Base-by-base conservation (phyloP, 208 protist genomes). In the Naegleria lovaniensis region DNA sequence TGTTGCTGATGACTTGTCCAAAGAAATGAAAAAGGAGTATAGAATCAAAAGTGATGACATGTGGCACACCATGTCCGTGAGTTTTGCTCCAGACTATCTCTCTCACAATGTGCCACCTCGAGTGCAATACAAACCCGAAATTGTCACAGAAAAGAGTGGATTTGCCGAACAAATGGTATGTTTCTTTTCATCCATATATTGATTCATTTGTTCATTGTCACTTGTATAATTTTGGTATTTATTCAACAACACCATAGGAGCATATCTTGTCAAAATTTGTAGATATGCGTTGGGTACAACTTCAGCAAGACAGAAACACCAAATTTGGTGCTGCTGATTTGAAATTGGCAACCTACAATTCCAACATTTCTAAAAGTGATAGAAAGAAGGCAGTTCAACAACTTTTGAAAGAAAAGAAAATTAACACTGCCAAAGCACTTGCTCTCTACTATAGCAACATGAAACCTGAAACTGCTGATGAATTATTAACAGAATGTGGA, bases 81-180 rank as follows among this genome's bases (percentile, higher is more conserved):
- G 39, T 39, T 89, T 89, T 67, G 85, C 85, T 33, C 85, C 85
- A 36, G 85, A 89, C 25, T 89, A 89, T 40, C 29, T 67, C 19
- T 15, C 39, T 22, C 11, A 58, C n/a, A 6, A 39, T 5, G 59
- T 5, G 15, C 5, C 36, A 41, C 85, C 85, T 67, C 38, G 25
- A 67, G 85, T 89, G 22, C 29, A 40, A n/a, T 67, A 40, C 15
- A 52, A 89, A 67, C 29, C 19, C 1, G 85, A 89, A 29, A 5
- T 89, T 1, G 33, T n/a, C 19, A 5, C n/a, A 6, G 3, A 52
- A 36, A 52, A 40, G 29, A 58, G 48, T 41, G 85, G 48, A 13
- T 89, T 89, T 89, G 48, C 36, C 41, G n/a, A 89, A 38, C 85
- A 89, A 67, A 40, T 89, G 29, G 43, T 48, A 48, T 48, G 43